Base-by-base conservation (phyloP, 345 rosid species). In the Tarenaya hassleriana region DNA sequence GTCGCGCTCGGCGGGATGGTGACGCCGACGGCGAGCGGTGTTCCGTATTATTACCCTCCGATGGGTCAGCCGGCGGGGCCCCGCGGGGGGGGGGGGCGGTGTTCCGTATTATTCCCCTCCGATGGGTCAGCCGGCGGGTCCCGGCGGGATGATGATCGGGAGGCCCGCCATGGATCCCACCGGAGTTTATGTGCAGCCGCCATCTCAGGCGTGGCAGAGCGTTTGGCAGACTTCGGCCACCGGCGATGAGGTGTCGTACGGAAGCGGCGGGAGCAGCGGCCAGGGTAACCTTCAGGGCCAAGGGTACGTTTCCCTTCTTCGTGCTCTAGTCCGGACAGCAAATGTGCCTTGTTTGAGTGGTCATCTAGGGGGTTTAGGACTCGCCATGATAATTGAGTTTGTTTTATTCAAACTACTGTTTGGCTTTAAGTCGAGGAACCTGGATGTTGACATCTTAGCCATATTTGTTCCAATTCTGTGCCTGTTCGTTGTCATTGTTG, bases 151-250 rank as follows among this genome's bases (percentile, higher is more conserved):
- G 96, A 86, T 81, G 88, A 81, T 86, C 8, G 95, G 95, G 0
- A 72, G 88, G 64, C 97, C 91, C 0, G 94, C 86, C 2, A 68
- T 90, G 62, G 94, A 90, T 42, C 94, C 88, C 9, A 37, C 70
- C 5, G 91, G 83, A 4, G 80, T 86, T 52, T 82, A 78, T 63
- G 82, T 69, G 16, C 97, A 87, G 74, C 86, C 95, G 8, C 97
- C 96, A 0, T 87, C 95, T 32, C 98, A 87, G 76, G 92, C 92
- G 1, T 91, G 98, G 98, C 98, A 91, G 70, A 80, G 89, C 43
- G 95, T 82, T 11, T 91, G 98, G 98, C 95, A 87, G 79, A 74
- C 72, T 12, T 47, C 86, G 1, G 69, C 64, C 0, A 58, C 77
- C 6, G 72, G 67, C 0, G 92, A 84, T 41, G 95, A 80, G 47